These are phyloP conservation scores for Colletotrichum salicis DNA, from an alignment of 2,329 filamentous ascomycete species.

Conservation along the genomic window DNA sequence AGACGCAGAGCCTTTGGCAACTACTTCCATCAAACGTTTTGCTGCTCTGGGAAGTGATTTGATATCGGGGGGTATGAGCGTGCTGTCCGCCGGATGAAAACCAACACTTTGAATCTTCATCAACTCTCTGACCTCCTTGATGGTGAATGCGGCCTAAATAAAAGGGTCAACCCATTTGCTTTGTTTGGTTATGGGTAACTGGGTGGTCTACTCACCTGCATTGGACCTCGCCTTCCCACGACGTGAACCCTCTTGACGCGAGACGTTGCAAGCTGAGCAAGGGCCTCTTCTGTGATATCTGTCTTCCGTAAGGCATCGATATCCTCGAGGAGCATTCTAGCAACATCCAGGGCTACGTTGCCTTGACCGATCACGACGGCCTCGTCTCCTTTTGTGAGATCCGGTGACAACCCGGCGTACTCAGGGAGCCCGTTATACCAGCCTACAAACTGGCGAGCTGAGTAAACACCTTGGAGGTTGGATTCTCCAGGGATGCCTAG, in stretches of 20 bases:
- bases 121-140: conserved; percentile 92
- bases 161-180: neutral
- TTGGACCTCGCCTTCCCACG: conserved; percentile 87
- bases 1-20: conserved; percentile 77
- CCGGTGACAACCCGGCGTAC: conserved; percentile 76
- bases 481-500: conserved; percentile 85
- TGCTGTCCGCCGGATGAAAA: conserved; percentile 75
- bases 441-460: conserved; percentile 91
- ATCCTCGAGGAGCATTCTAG: conserved; percentile 83
- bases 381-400: conserved; percentile 79
- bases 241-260: conserved; percentile 83
- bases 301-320: conserved; percentile 80
- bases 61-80: conserved; percentile 74
- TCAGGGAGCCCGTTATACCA: conserved; percentile 98
- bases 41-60: conserved; percentile 79
- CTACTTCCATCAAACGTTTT: conserved; percentile 81
- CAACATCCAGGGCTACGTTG: conserved; percentile 95
- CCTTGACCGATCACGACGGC: conserved; percentile 93
- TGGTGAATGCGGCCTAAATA: conserved; percentile 86
- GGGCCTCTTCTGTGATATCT: conserved; percentile 87
- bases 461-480: conserved; percentile 78
- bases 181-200: neutral
- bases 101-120: conserved; percentile 78
- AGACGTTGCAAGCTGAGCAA: conserved; percentile 78
- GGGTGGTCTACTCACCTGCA: conserved; percentile 71